Conservation (phyloP, 495 filamentous ascomycete genomes). For the Glutinoglossum americanum region DNA sequence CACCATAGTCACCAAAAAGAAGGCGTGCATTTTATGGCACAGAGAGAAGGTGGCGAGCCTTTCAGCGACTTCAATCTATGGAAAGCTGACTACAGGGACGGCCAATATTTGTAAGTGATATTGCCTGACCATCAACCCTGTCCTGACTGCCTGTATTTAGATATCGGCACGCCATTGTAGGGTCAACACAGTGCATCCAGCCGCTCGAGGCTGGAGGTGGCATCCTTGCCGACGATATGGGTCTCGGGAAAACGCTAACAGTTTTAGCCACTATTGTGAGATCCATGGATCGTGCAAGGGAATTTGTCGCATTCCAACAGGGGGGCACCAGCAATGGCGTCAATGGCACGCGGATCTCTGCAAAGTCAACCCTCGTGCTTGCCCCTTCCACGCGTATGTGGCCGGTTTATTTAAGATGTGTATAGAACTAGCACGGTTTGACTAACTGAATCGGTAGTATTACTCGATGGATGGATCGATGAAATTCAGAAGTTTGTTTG, state of each 20-base stretch:
- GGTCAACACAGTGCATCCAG: background rate
- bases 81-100: background rate
- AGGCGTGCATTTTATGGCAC: background rate
- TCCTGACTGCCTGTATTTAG: too few species aligned
- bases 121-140: background rate
- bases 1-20: background rate
- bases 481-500: too few species aligned
- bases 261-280: constrained; percentile 59
- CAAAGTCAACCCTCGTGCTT: background rate
- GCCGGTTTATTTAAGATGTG: background rate
- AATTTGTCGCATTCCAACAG: background rate
- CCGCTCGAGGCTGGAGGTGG: constrained; percentile 28
- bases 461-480: background rate
- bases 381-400: background rate
- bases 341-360: background rate
- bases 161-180: background rate
- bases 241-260: constrained; percentile 82
- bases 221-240: constrained; percentile 96
- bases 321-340: background rate
- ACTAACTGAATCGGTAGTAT: background rate
- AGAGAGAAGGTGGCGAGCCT: background rate
- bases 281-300: background rate
- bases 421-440: background rate
- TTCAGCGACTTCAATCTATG: background rate
- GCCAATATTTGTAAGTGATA: background rate